Conservation (phyloP, 1,284 basidiomycete species). For the Ustilago loliicola region DNA sequence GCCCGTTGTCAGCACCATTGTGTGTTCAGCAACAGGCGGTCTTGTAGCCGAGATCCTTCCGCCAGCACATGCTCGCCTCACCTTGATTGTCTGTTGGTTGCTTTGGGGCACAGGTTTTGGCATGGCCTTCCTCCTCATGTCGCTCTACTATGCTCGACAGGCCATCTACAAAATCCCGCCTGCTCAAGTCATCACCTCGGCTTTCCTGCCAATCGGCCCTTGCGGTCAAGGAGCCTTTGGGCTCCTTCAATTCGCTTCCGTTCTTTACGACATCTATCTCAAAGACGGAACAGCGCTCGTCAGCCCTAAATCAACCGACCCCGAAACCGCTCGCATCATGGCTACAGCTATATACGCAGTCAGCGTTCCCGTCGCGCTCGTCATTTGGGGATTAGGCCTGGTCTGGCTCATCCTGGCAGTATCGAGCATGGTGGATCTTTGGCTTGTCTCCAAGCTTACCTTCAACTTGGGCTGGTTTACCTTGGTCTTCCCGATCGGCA, state of each 20-base stretch:
- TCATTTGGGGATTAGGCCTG: conserved; percentile 73
- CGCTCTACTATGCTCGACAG: conserved; percentile 75
- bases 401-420: conserved; percentile 72
- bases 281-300: conserved; percentile 26
- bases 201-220: conserved; percentile 76
- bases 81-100: conserved; percentile 73
- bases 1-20: conserved; percentile 80
- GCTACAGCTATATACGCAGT: conserved; percentile 55
- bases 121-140: conserved; percentile 76
- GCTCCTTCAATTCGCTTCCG: conserved; percentile 73
- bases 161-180: conserved; percentile 72
- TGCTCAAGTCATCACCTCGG: conserved; percentile 75
- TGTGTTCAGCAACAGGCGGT: conserved; percentile 78
- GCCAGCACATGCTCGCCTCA: conserved; percentile 74
- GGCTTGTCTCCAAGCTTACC: conserved; percentile 44
- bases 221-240: conserved; percentile 78
- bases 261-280: conserved; percentile 34
- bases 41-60: conserved; percentile 75
- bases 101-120: conserved; percentile 72
- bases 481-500: conserved; percentile 62
- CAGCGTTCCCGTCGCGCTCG: conserved; percentile 64
- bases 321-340: conserved; percentile 43
- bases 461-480: conserved; percentile 67
- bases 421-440: conserved; percentile 59
- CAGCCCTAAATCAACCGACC: conserved; percentile 16